These are phyloP conservation scores for Penicillium sp. DNA, from an alignment of 2,329 filamentous ascomycete species.

Conservation along the genomic window DNA sequence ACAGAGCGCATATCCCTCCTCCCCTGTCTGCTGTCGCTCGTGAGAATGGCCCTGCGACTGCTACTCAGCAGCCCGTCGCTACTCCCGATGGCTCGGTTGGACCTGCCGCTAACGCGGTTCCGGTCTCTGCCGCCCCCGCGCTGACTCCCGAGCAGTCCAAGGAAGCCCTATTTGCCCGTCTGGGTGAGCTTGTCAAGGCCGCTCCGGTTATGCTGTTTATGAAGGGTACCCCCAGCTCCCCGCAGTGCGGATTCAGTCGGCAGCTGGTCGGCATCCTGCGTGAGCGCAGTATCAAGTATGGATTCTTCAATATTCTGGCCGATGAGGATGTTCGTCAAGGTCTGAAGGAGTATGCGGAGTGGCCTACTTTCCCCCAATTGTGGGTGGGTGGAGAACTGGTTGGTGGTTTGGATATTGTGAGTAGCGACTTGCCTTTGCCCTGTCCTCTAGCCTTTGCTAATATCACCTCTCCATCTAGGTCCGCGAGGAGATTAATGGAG, in stretches of 20 bases:
- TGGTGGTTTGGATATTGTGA: constrained; percentile 92
- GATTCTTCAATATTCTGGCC: constrained; percentile 98
- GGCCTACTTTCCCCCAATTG: constrained; percentile 96
- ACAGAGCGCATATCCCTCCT: constrained; percentile 44
- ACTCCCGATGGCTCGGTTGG: constrained; percentile 25
- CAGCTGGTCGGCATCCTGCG: constrained; percentile 85
- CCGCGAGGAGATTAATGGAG: constrained; percentile 87
- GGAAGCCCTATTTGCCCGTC: constrained; percentile 81
- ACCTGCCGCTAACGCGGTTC: constrained; percentile 26
- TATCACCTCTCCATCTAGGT: constrained; percentile 63
- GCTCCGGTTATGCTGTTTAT: constrained; percentile 98
- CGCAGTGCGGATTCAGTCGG: constrained; percentile 90
- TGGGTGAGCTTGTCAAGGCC: constrained; percentile 86
- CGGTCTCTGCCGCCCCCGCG: constrained; percentile 27
- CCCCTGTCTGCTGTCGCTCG: constrained; percentile 46
- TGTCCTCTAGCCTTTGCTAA: constrained; percentile 21
- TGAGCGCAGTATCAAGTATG: constrained; percentile 91
- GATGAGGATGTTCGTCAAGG: constrained; percentile 97
- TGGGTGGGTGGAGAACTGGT: constrained; percentile 91
- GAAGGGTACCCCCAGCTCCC: constrained; percentile 89
- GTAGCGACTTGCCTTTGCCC: constrained; percentile 44
- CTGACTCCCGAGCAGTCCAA: constrained; percentile 63
- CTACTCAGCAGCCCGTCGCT: constrained; percentile 34
- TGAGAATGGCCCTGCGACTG: constrained; percentile 35
- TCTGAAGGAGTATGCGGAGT: constrained; percentile 95